Base-by-base conservation (phyloP, 1,139 yeast species). In the Barnettozyma hawaiiensis region DNA sequence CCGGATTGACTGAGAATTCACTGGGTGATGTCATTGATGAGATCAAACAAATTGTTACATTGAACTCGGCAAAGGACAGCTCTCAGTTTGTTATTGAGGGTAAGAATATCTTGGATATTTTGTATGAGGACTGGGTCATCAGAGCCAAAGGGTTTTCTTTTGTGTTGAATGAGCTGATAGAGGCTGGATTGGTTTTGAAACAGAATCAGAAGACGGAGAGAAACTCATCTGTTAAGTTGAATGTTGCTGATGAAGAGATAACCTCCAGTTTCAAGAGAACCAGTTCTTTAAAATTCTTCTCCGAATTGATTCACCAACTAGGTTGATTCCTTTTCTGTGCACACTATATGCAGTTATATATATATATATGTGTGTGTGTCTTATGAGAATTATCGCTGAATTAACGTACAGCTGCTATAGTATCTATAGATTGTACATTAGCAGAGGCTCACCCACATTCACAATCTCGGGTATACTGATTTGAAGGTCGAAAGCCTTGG, bases 401-500 rank as follows among this genome's bases (percentile, higher is more conserved):
- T 33, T 21, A 33, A 20, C n/a, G 14, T 20, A 26, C 15, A n/a
- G n/a, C n/a, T n/a, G n/a, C n/a, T n/a, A n/a, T n/a, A n/a, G n/a
- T n/a, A n/a, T 32, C 28, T 37, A 38, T 18, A 42, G 22, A 20
- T 71, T 80, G 62, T 86, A 90, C 15, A 92, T 73, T 42, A 92
- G 70, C 37, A 92, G 71, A 3, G 98, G 98, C 61, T 90, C 97
- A 12, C 97, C 97, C 18, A 81, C 75, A 53, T 81, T 80, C 38
- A 75, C 75, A 37, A 86, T 82, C 62, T 92, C 97, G 7, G 94
- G 95, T 21, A 92, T 75, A 40, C 83, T 84, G 56, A 92, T 70
- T 54, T 82, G 81, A 57, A 92, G 69, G 59, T 89, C 97, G 63
- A 92, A 94, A 5, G 96, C 95, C 62, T 90, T 92, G 34, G 96